Conservation (phyloP, 441 rosid genomes). For the Erodium moschatum region DNA sequence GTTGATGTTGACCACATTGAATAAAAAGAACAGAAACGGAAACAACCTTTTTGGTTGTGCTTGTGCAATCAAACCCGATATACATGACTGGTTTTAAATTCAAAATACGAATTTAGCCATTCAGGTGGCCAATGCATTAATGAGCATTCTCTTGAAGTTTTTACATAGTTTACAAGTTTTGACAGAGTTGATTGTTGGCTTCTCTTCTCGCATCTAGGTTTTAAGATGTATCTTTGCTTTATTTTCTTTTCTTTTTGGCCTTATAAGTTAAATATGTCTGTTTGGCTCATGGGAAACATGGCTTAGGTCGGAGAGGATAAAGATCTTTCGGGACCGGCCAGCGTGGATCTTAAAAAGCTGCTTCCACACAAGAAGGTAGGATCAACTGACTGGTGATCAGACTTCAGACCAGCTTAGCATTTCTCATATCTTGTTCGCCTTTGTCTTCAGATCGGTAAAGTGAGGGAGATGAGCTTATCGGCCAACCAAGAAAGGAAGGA, state of each 20-base stretch:
- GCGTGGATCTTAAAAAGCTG: conserved; percentile 57
- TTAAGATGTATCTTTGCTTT: too few species aligned
- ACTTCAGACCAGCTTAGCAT: not conserved
- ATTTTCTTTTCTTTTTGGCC: too few species aligned
- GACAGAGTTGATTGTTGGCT: too few species aligned
- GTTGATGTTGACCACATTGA: too few species aligned
- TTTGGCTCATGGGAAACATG: conserved; percentile 13
- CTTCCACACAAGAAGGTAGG: conserved; percentile 57
- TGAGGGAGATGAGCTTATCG: conserved; percentile 30
- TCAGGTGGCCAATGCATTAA: not conserved
- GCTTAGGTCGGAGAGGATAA: conserved; percentile 71
- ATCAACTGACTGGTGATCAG: not conserved
- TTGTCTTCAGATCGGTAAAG: conserved; percentile 25
- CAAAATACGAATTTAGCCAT: too few species aligned
- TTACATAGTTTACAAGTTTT: too few species aligned
- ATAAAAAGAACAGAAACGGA: too few species aligned
- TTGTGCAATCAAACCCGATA: too few species aligned
- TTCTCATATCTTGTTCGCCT: not conserved
- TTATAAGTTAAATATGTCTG: not conserved
- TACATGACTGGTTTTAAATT: too few species aligned
- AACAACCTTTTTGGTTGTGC: too few species aligned
- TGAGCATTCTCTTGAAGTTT: not conserved
- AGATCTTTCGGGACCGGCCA: conserved; percentile 57
- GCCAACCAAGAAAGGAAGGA: conserved; percentile 36
- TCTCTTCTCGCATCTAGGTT: too few species aligned